Base-by-base conservation (phyloP, 176 grass and related monocot species). In the Aegilops bicornis region DNA sequence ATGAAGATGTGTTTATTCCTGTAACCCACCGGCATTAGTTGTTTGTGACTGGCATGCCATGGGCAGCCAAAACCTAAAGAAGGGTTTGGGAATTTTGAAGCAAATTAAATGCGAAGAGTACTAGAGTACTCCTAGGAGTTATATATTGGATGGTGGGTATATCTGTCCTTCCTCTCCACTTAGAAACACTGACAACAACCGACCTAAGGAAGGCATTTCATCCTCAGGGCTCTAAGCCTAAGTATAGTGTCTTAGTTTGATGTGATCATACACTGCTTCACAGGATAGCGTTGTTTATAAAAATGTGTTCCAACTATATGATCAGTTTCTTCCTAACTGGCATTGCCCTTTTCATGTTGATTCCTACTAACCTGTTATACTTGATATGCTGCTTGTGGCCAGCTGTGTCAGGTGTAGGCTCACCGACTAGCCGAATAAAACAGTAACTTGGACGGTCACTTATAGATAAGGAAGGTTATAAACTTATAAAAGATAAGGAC, bases 321-420 rank as follows among this genome's bases (percentile, higher is more conserved):
- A 30, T 76, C 15, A 76, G 16, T 76, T 76, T 45, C 16, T 76
- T 54, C 73, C 73, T 50, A 76, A 27, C 43, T 50, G 43, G 73
- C 73, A 31, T 31, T 15, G 15, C 1, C 16, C 24, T 76, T 52
- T 54, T 76, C 43, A 75, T 76, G 73, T 76, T 17, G 25, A 76
- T 76, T 76, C 45, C 73, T 25, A 76, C 73, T 52, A 76, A 76
- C 24, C 73, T 76, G 45, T 52, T 54, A 76, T 54, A 52, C 25
- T 54, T 52, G 25, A 52, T 50, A 17, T 50, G 43, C 42, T 76
- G 24, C 43, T 76, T 30, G 45, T 52, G 25, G 17, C 73, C 73
- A 76, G 25, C 45, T 76, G 42, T 48, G 1, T 75, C 72, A 48
- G 47, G 13, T 42, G 8, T 75, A 29, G n/a, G 7, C 16, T 13